Evolutionary conservation across 1,284 basidiomycete genomes (phyloP), one percentile per base, ranked within the genome.

Genomic region (Fomitopsis pinicola): DNA sequence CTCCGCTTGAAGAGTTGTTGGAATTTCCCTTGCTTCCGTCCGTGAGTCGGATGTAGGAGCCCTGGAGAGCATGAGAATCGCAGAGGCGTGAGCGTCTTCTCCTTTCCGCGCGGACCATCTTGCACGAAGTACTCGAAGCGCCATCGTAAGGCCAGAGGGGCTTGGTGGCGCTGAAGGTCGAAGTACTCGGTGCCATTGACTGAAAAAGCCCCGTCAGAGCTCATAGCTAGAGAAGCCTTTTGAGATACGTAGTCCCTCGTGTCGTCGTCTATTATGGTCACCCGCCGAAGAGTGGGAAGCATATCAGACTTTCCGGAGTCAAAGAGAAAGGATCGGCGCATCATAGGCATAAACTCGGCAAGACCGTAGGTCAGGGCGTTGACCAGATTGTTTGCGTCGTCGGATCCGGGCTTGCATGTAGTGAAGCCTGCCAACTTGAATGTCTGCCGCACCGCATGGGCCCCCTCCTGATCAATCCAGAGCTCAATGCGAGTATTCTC

Each of bases 391-490:
- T 33, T 33, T 8, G 48, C 19, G 33, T 58, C 72, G 71, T 38
- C 69, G 71, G 64, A 57, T 30, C 42, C 57, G 40, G 60, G 42
- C 19, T 64, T 50, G 7, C 68, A 62, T 42, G 67, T 53, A 22
- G 77, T 76, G 63, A 82, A 82, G 56, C 83, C 83, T n/a, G 77
- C 76, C 53, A 87, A 81, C 60, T 76, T 79, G 75, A 92, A 87
- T 12, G 77, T 73, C 19, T 87, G 83, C 26, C 78, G 76, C 17
- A 87, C 78, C 12, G 82, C 79, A 33, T 89, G 83, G 66, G 89
- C 90, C 7, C 88, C 87, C 74, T 93, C 91, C 72, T 93, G 91
- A 68, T 93, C 92, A 36, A 93, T 86, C 73, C 85, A 82, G 35
- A 93, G 74, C 61, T 89, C 83, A n/a, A 92, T 72, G 38, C 72